A percentile compares a stretch with the other conserved stretches of the same genome.
These are phyloP conservation scores for Candida anglica DNA, from an alignment of 805 yeast genomes.

Conservation along the genomic window DNA sequence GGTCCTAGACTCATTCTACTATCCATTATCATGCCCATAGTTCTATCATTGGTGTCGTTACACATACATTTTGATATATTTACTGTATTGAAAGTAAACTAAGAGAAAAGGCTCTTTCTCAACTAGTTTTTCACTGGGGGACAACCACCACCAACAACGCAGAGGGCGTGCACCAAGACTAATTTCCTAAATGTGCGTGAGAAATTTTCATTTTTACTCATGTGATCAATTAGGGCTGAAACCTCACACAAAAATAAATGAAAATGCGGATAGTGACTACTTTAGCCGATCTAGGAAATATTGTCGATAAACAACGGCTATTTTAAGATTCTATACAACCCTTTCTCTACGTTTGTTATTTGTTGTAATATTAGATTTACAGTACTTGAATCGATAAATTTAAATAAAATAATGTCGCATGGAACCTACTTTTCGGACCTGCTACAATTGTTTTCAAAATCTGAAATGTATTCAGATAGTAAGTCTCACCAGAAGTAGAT, in stretches of 20 bases:
- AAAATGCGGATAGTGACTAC: too few relatives aligned
- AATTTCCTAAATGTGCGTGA: neutral
- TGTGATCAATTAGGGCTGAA: constrained; percentile 1
- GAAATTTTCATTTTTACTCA: too few relatives aligned
- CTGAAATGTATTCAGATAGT: too few relatives aligned
- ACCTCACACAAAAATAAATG: neutral
- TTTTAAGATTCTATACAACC: neutral
- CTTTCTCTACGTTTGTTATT: neutral
- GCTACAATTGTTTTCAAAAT: too few relatives aligned
- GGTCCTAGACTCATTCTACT: neutral
- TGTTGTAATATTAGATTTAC: too few relatives aligned
- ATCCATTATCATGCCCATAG: too few relatives aligned
- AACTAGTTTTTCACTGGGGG: constrained; percentile 1
- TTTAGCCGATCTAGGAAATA: too few relatives aligned
- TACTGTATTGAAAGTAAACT: constrained; percentile 1
- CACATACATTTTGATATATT: constrained; percentile 5
- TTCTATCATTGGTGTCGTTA: too few relatives aligned
- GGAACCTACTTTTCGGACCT: too few relatives aligned
- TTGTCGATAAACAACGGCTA: neutral
- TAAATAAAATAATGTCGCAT: too few relatives aligned
- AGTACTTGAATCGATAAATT: too few relatives aligned
- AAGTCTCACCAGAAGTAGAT: too few relatives aligned
- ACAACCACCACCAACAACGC: neutral
- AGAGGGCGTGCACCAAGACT: constrained; percentile 2
- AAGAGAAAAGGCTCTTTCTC: constrained; percentile 1